Base-by-base conservation (phyloP, 2,329 filamentous ascomycete species). In the Myriosclerotinia scirpicola region DNA sequence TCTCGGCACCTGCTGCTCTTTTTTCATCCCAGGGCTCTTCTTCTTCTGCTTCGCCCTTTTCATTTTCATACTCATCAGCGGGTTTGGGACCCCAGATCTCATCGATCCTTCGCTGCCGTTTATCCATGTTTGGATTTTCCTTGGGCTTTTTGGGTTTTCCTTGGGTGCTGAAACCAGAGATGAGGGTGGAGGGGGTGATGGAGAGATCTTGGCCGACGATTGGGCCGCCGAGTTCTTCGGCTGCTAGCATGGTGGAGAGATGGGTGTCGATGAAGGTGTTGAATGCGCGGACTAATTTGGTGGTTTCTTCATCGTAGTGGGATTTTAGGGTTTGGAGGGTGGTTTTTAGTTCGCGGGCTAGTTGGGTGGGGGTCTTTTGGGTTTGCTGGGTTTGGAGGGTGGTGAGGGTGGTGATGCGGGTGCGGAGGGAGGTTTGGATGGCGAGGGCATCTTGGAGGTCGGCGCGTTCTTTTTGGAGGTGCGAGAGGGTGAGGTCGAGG, bases 221-320 rank as follows among this genome's bases (percentile, higher is more conserved):
- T 0, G 92, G 92, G 0, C 92, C 92, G 9, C 92, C 92, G 1
- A 93, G 82, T 74, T 93, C 90, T 78, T 96, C 92, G 0, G 91
- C 90, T 8, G 91, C 92, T 54, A 96, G 81, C 86, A 94, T 90
- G 3, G 85, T 79, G 1, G 90, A 90, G 1, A 96, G 82, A 52
- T 86, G 84, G 54, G 86, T 80, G 69, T 91, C 85, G 67, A 94
- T 88, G 74, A 96, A 96, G 20, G 79, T 80, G 69, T 89, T 85
- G 65, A 96, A 82, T 0, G 85, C 82, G 67, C 83, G 84, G 65
- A 90, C 84, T 20, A 95, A 80, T 53, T 79, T 81, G 1, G 81
- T 80, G 1, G 87, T 89, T 70, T 89, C 84, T 62, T 76, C 80
- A 66, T 89, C 85, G 73, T 92, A 89, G 52, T 78, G 75, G 60